These are phyloP conservation scores for Skeletonema menzelii DNA, from an alignment of 108 stramenopile genomes.

Conservation along the genomic window DNA sequence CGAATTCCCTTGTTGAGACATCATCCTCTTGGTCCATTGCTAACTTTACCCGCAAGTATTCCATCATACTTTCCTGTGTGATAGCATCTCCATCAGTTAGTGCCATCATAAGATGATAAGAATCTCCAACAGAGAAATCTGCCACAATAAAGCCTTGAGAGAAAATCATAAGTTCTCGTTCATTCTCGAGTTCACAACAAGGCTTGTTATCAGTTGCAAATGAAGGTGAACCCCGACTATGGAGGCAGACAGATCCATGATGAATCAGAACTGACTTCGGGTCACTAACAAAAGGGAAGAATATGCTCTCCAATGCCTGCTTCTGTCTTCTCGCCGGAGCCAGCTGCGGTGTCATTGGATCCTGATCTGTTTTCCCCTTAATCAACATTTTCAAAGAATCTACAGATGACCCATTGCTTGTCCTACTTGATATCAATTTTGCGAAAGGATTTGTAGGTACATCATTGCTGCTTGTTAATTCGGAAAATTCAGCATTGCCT, in stretches of 20 bases:
- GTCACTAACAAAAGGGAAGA: not conserved
- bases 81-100: not conserved
- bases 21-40: not conserved
- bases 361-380: not conserved
- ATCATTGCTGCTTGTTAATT: not conserved
- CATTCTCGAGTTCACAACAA: not conserved
- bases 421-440: not conserved
- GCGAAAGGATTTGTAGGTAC: not conserved
- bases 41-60: not conserved
- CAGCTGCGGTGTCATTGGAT: not conserved
- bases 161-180: not conserved
- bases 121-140: not conserved
- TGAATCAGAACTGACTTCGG: not conserved
- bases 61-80: not conserved
- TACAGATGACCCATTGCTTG: not conserved
- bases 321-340: not conserved
- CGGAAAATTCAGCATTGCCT: not conserved
- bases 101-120: conserved; percentile 2
- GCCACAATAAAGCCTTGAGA: conserved; percentile 2
- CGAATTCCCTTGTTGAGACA: not conserved
- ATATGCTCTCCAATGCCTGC: not conserved
- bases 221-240: not conserved
- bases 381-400: not conserved
- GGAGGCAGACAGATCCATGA: not conserved
- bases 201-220: not conserved